phyloP scores from a whole-genome alignment of 495 filamentous ascomycete species.

The Xylaria longipes region DNA sequence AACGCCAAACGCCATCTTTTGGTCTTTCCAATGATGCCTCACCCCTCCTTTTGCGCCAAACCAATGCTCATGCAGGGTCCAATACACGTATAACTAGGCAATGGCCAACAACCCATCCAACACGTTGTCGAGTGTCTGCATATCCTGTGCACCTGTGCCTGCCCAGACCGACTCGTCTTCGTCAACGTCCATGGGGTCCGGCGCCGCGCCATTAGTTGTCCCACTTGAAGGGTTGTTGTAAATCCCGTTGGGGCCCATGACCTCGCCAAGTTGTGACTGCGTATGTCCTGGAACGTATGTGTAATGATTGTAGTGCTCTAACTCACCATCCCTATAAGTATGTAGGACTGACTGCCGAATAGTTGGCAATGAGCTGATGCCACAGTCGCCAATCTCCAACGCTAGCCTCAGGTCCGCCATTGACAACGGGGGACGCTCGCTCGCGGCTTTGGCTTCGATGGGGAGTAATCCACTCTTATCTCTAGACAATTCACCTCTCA shows the following conservation, averaged over 20 bases:
- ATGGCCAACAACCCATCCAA: slow-evolving; percentile 65
- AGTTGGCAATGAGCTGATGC: slow-evolving; percentile 77
- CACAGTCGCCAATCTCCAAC: slow-evolving; percentile 73
- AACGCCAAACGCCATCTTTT: slow-evolving; percentile 24
- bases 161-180: slow-evolving; percentile 73
- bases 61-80: slow-evolving; percentile 14
- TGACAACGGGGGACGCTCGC: slow-evolving; percentile 68
- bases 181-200: slow-evolving; percentile 70
- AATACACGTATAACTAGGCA: slow-evolving; percentile 26
- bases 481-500: slow-evolving; percentile 67
- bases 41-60: slow-evolving; percentile 26
- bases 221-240: slow-evolving; percentile 32
- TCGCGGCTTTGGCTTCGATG: slow-evolving; percentile 72
- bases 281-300: slow-evolving; percentile 51
- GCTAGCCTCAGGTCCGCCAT: slow-evolving; percentile 82
- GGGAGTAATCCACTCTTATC: slow-evolving; percentile 79
- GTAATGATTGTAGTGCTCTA: slow-evolving; percentile 66
- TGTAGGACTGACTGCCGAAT: slow-evolving; percentile 74
- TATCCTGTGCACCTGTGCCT: slow-evolving; percentile 67
- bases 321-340: slow-evolving; percentile 76
- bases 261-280: slow-evolving; percentile 34
- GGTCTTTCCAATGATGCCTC: slow-evolving; percentile 20
- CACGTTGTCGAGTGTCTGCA: slow-evolving; percentile 67
- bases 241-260: slow-evolving; percentile 44
- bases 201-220: slow-evolving; percentile 46